Percentiles rank a stretch among this genome's conserved stretches.
Conservation (phyloP, 495 filamentous ascomycete species). For the Podospora conica region DNA sequence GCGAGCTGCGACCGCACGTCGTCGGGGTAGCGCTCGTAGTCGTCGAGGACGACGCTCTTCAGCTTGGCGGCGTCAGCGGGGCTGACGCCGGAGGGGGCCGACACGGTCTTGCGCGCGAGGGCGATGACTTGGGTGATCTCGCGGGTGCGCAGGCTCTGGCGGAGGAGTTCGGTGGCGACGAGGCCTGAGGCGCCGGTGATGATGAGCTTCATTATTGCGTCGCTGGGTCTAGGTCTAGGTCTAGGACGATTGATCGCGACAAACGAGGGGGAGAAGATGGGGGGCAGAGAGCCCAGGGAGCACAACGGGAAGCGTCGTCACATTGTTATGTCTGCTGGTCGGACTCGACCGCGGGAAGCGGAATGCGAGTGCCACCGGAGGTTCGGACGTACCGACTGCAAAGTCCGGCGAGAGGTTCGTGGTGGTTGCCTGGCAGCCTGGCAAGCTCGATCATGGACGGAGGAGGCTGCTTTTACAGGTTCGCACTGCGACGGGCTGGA, state of each 20-base stretch:
- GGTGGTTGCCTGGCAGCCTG: too few species aligned
- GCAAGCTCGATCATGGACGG: too few species aligned
- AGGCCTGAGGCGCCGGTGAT: slow-evolving; percentile 46
- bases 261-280: background rate
- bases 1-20: slow-evolving; percentile 34
- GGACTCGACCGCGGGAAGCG: too few species aligned
- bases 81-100: slow-evolving; percentile 3
- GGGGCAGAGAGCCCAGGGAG: background rate
- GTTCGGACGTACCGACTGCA: too few species aligned
- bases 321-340: background rate
- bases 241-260: too few species aligned
- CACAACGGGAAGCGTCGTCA: background rate
- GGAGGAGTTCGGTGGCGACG: slow-evolving; percentile 43
- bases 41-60: slow-evolving; percentile 32
- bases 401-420: too few species aligned
- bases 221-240: background rate
- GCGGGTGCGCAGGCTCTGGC: slow-evolving; percentile 34
- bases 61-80: slow-evolving; percentile 32
- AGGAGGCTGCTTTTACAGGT: too few species aligned
- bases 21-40: slow-evolving; percentile 42
- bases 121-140: slow-evolving; percentile 40
- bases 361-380: background rate
- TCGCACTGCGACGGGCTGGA: too few species aligned
- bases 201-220: slow-evolving; percentile 46
- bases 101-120: slow-evolving; percentile 29